A percentile compares a stretch with the other conserved stretches of the same genome.
phyloP scores from a whole-genome alignment of 139 green algal genomes.

The Haematococcus sp. region DNA sequence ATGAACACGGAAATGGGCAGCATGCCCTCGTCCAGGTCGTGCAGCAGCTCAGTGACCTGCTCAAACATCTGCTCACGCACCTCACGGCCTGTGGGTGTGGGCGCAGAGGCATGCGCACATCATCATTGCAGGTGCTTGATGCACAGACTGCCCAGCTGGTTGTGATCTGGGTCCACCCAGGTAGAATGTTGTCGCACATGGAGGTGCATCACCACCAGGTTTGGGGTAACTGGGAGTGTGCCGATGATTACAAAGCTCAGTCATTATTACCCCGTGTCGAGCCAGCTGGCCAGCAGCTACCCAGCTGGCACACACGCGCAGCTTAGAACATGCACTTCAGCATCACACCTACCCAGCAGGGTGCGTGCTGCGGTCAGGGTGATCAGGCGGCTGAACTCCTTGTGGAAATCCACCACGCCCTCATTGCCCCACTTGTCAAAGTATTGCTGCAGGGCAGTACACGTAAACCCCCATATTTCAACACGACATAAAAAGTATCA shows the following conservation, averaged over 20 bases:
- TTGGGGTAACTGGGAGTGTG: too few relatives aligned
- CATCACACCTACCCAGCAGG: conserved; percentile 64
- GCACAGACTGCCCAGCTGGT: too few relatives aligned
- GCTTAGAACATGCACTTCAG: not conserved
- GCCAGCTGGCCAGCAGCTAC: not conserved
- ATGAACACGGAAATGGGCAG: conserved; percentile 91
- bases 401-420: conserved; percentile 87
- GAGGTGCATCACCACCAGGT: not conserved
- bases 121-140: too few relatives aligned
- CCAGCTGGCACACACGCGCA: not conserved
- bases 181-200: too few relatives aligned
- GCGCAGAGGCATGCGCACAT: too few relatives aligned
- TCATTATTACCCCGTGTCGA: too few relatives aligned
- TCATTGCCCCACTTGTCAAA: conserved; percentile 87
- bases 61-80: conserved; percentile 94
- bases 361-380: conserved; percentile 91
- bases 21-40: conserved; percentile 98
- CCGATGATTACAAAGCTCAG: too few relatives aligned
- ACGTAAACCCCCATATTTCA: not conserved
- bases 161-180: too few relatives aligned
- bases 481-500: not conserved
- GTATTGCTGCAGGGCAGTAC: conserved; percentile 65
- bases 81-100: conserved; percentile 75
- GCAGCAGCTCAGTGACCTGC: conserved; percentile 81
- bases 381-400: conserved; percentile 88